phyloP scores from a whole-genome alignment of 768 basidiomycete species.

The Porphyrellus cyaneotinctus region DNA sequence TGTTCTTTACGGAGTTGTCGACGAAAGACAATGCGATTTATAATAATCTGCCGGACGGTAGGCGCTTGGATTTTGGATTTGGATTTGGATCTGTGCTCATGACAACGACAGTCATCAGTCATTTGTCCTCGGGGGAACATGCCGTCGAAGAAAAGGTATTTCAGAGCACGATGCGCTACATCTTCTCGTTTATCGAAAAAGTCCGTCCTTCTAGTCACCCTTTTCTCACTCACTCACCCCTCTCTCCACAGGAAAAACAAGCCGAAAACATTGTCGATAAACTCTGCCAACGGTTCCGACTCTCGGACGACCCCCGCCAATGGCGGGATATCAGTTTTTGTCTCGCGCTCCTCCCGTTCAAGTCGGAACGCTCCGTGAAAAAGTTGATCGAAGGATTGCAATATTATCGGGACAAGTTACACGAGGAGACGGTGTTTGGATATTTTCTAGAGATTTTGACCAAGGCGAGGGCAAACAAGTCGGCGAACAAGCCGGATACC shows the following conservation, averaged over 20 bases:
- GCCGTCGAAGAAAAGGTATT: conserved; percentile 91
- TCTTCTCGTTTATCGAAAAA: conserved; percentile 97
- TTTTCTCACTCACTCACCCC: neutral
- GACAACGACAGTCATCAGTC: conserved; percentile 72
- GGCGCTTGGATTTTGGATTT: conserved; percentile 15
- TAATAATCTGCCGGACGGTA: conserved; percentile 95
- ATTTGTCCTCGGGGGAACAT: conserved; percentile 85
- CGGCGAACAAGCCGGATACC: conserved; percentile 85
- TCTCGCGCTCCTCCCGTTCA: conserved; percentile 91
- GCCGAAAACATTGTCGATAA: conserved; percentile 97
- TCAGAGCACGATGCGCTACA: conserved; percentile 90
- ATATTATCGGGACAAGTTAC: conserved; percentile 94
- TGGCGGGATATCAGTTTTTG: conserved; percentile 99
- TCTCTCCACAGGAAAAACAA: conserved; percentile 78
- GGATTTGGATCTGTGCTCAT: neutral
- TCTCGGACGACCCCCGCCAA: conserved; percentile 84
- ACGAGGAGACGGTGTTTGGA: conserved; percentile 76
- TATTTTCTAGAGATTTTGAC: conserved; percentile 86
- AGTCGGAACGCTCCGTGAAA: conserved; percentile 94
- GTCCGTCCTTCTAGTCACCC: conserved; percentile 36
- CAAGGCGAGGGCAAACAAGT: conserved; percentile 91
- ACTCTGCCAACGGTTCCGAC: conserved; percentile 91
- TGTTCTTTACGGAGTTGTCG: conserved; percentile 95
- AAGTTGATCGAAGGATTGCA: conserved; percentile 91
- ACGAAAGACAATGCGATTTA: conserved; percentile 99